phyloP scores from a whole-genome alignment of 371 early-diverging fungal species.

The Umbelopsis sp. region DNA sequence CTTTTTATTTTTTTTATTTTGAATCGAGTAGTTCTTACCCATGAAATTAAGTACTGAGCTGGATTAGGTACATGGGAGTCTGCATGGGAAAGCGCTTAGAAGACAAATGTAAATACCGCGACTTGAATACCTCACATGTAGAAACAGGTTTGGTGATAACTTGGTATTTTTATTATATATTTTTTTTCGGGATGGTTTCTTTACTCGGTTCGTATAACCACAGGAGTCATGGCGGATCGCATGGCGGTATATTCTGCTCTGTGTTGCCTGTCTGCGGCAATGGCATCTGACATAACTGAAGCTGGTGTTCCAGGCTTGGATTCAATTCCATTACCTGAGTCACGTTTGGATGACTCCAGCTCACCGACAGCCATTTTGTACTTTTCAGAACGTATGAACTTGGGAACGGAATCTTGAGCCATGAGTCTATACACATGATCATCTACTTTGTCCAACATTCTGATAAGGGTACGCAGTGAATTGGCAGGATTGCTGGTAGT shows the following conservation, averaged over 20 bases:
- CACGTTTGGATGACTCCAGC: constrained; percentile 4
- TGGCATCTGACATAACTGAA: constrained; percentile 2
- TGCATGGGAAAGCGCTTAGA: background rate
- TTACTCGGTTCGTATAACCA: constrained; percentile 9
- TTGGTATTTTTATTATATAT: too few relatives aligned
- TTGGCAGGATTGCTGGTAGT: constrained; percentile 11
- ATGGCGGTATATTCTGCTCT: constrained; percentile 12
- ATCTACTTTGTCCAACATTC: constrained; percentile 61
- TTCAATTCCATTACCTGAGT: constrained; percentile 9
- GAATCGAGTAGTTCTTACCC: too few relatives aligned
- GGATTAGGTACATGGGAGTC: background rate
- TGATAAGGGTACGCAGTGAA: constrained; percentile 28
- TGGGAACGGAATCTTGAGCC: constrained; percentile 76
- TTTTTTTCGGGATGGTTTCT: too few relatives aligned
- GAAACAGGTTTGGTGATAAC: background rate
- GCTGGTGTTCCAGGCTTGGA: constrained; percentile 5
- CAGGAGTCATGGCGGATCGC: constrained; percentile 3
- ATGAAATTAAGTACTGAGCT: background rate
- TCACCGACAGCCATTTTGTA: constrained; percentile 34
- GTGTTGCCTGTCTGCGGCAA: constrained; percentile 11
- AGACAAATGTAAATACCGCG: background rate
- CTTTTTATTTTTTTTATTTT: background rate
- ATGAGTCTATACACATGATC: constrained; percentile 73
- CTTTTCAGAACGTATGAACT: constrained; percentile 64
- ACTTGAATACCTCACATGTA: background rate